phyloP scores from a whole-genome alignment of 2,329 filamentous ascomycete genomes.

The Botrytis hyacinthi region DNA sequence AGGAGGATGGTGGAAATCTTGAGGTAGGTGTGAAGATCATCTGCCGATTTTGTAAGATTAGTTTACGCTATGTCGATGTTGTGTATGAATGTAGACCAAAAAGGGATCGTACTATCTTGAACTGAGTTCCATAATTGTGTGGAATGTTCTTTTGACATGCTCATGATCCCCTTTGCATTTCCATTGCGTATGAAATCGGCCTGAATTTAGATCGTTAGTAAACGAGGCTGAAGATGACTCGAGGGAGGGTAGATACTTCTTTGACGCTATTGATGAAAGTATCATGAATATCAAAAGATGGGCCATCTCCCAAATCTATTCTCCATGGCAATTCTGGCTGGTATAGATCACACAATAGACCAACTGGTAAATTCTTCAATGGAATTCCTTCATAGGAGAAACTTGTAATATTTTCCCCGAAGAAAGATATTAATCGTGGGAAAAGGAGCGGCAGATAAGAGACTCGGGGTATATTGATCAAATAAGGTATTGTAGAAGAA shows the following conservation, averaged over 20 bases:
- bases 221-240: constrained; percentile 13
- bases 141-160: constrained; percentile 65
- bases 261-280: constrained; percentile 69
- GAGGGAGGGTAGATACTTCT: constrained; percentile 44
- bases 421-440: constrained; percentile 61
- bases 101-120: constrained; percentile 50
- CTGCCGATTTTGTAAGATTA: constrained; percentile 41
- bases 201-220: constrained; percentile 22
- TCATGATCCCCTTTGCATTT: constrained; percentile 70
- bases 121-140: constrained; percentile 65
- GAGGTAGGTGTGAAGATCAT: constrained; percentile 71
- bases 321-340: constrained; percentile 56
- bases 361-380: constrained; percentile 68
- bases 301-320: constrained; percentile 56
- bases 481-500: constrained; percentile 36
- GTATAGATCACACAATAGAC: constrained; percentile 68
- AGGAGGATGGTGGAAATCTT: constrained; percentile 75
- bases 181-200: constrained; percentile 66
- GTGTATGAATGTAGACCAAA: not conserved
- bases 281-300: constrained; percentile 54
- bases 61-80: not conserved
- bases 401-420: constrained; percentile 47
- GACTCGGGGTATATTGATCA: constrained; percentile 60
- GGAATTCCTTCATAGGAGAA: constrained; percentile 67
- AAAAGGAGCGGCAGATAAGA: constrained; percentile 68